Evolutionary conservation across 495 filamentous ascomycete genomes (phyloP), one percentile per base, ranked within the genome.

Genomic region (Hypomontagnella monticulosa): DNA sequence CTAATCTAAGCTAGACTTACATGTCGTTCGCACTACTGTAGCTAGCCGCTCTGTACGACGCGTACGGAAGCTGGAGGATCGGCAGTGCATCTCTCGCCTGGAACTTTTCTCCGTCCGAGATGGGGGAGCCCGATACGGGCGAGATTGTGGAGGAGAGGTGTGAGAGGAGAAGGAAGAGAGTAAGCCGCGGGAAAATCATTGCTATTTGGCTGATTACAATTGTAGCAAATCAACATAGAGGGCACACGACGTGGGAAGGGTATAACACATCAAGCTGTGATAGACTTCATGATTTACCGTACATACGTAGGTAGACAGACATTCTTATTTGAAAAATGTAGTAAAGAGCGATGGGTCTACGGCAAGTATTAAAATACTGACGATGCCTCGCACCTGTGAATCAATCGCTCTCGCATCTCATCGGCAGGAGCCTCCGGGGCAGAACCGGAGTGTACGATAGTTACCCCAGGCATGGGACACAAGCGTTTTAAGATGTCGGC

Each of bases 11-110:
- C 5, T 18, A 2, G 27, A 19, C 62, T 47, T 49, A 48, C 52
- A 75, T 69, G 32, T 73, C 74, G 33, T 63, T 65, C 20, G 69
- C 41, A 9, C 63, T 36, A 37, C 69, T 65, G 52, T 75, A 76
- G 8, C 27, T 62, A 8, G 64, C 50, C 8, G 72, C 72, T 66
- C 65, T 61, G 41, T 71, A 75, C n/a, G 71, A 71, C 12, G 52
- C 70, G 53, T 73, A 75, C 8, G 72, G 70, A 9, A 75, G 57
- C 4, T 52, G 57, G 6, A 75, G 52, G 38, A 73, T 32, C 15
- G 57, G 57, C 23, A 61, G 12, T 30, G 44, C 32, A 12, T 37
- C 58, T 44, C 37, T 42, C 8, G 47, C 4, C 20, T 40, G 23
- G 23, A 27, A 27, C 23, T 27, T 27, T 27, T 18, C 34, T 10